Base-by-base conservation (phyloP, 352 stramenopile genomes). In the Hyaloperonospora brassicae region DNA sequence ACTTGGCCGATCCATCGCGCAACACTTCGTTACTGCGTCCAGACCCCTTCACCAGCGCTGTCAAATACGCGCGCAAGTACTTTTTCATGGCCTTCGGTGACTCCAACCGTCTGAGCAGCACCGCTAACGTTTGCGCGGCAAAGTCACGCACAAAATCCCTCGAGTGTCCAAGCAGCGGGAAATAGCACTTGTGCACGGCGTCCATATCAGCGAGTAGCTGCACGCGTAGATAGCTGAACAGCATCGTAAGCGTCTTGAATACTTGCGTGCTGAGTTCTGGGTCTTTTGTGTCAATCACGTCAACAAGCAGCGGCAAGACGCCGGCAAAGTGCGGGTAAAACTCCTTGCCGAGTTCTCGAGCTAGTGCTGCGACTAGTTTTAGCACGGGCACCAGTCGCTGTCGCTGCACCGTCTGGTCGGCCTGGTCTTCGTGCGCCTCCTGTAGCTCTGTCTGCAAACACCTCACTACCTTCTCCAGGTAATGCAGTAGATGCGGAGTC, bases 221-320 rank as follows among this genome's bases (percentile, higher is more conserved):
- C 43, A 80, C 66, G 41, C 84, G 76, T 45, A 96, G 62, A 68
- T 89, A 86, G 54, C 72, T 91, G 59, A 96, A 96, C 27, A 95
- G 71, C 75, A 93, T 90, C 24, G 85, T 84, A 14, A 96, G 71
- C 39, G 87, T 93, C 67, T 95, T 93, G 62, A 96, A 96, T 53
- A 95, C 86, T 47, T 93, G 79, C 5, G 85, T 92, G 41, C 84
- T 96, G 22, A 93, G 58, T 46, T 96, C 87, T 1, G 87, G 87
- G 61, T 95, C 82, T 55, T 89, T 91, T 0, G 83, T 90, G 54
- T 93, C 79, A 41, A 95, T 82, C 17, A 93, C 72, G 1, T 73
- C 76, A 59, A 95, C 65, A 42, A 93, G 69, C 9, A 79, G 67
- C 1, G 80, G 80, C 27, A 95, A 53, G 14, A 77, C 47, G 2